Percentiles rank a stretch among this genome's conserved stretches.
phyloP scores from a whole-genome alignment of 148 eudicot species.

The Drosera capensis region DNA sequence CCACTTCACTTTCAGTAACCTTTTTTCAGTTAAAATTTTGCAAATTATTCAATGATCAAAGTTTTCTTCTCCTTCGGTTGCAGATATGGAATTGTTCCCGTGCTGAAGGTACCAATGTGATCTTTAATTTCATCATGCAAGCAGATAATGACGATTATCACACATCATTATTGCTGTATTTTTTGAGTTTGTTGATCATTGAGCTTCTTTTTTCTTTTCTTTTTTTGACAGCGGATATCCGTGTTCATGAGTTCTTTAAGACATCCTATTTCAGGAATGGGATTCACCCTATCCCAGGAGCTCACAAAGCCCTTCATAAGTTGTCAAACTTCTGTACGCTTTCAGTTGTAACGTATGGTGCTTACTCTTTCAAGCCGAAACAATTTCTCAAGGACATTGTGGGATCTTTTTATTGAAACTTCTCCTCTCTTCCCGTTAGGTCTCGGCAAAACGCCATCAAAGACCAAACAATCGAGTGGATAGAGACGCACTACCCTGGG shows the following conservation, averaged over 20 bases:
- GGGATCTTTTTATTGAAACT: conserved; percentile 4
- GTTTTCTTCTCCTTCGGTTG: conserved; percentile 14
- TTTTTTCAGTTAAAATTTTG: too few species aligned
- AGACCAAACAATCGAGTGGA: conserved; percentile 74
- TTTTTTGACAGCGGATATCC: conserved; percentile 55
- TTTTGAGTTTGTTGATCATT: not conserved
- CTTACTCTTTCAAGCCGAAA: not conserved
- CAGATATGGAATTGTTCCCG: conserved; percentile 94
- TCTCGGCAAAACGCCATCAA: conserved; percentile 72
- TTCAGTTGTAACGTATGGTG: conserved; percentile 73
- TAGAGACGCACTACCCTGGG: conserved; percentile 62
- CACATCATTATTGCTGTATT: not conserved
- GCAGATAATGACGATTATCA: too few species aligned
- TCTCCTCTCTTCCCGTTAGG: conserved; percentile 23
- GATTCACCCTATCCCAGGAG: conserved; percentile 70
- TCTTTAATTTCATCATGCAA: too few species aligned
- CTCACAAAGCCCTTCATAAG: conserved; percentile 48
- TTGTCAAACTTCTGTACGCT: conserved; percentile 43
- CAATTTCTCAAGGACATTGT: not conserved
- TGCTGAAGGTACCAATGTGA: conserved; percentile 62
- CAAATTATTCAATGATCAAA: conserved; percentile 4
- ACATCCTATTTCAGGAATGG: conserved; percentile 63
- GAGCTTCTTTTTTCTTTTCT: not conserved
- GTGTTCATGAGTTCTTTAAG: conserved; percentile 85
- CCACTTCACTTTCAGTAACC: too few species aligned